Evolutionary conservation across 768 basidiomycete genomes (phyloP), one percentile per base, ranked within the genome.

Genomic region (Lactarius sp.): DNA sequence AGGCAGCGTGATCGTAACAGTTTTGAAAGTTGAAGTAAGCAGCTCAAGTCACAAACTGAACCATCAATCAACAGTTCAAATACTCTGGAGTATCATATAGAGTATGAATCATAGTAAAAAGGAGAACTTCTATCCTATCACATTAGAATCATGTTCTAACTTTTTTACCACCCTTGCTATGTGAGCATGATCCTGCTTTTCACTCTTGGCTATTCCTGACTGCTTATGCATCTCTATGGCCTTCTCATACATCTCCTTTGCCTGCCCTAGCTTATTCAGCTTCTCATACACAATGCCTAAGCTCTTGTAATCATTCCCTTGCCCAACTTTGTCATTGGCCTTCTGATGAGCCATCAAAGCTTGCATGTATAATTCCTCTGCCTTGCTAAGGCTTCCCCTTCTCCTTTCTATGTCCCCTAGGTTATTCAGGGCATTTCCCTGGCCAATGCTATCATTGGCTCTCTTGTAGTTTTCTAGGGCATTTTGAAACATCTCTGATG

Each of bases 251-350:
- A 64, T 64, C 49, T 51, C 52, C 33, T 55, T 64, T 27, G 63
- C 63, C 22, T 42, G 47, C 14, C 39, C 27, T 3, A 64, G 22
- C 53, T 54, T 64, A 3, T 44, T 4, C 22, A 36, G 49, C 47
- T 64, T 64, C 47, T 60, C 58, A 51, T 64, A 64, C 4, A 64
- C 33, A 36, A 55, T 55, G 1, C 63, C 63, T 8, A 64, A 42
- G 6, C 53, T 53, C 36, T 64, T 64, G 4, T 60, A 64, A 31
- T 55, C 63, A 44, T 64, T 64, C 1, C 63, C 63, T 42, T 64
- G 63, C 20, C 63, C 63, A 41, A 64, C 52, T 44, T 60, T 64
- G 4, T 64, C 63, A 54, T 59, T n/a, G 14, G 63, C 58, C 22
- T 51, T 60, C 18, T 44, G 36, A 20, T 64, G 63, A 18, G 63